A percentile compares a stretch with the other conserved stretches of the same genome.
Evolutionary conservation across 2,329 filamentous ascomycete genomes (phyloP).

Genomic region (Aspergillus neotritici): DNA sequence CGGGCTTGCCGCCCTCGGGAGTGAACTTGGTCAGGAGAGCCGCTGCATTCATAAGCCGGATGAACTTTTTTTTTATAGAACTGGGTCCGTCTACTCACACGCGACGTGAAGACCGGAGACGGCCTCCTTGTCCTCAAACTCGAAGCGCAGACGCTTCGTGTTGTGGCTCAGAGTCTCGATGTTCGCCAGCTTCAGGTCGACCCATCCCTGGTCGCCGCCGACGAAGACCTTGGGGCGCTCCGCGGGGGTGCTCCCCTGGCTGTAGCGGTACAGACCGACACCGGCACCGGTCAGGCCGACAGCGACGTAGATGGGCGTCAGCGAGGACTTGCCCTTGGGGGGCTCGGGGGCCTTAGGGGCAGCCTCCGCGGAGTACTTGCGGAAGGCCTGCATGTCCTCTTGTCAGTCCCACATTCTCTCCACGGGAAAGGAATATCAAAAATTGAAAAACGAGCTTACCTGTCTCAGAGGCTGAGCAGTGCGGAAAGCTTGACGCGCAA

Average conservation of each 20-base stretch:
- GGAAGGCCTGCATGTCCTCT: conserved; percentile 50
- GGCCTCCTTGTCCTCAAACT: conserved; percentile 74
- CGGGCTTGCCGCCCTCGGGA: conserved; percentile 74
- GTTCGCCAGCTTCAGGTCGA: conserved; percentile 72
- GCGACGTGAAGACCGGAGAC: conserved; percentile 77
- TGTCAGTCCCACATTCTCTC: conserved; percentile 7
- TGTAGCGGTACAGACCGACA: conserved; percentile 53
- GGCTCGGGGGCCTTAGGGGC: conserved; percentile 7
- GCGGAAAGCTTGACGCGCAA: conserved; percentile 60
- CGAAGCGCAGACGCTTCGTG: conserved; percentile 87
- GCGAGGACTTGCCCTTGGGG: conserved; percentile 51
- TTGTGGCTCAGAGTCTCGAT: conserved; percentile 84
- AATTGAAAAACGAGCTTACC: conserved; percentile 44
- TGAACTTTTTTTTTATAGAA: background rate
- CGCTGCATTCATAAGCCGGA: conserved; percentile 36
- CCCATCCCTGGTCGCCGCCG: conserved; percentile 84
- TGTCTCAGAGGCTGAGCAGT: conserved; percentile 60
- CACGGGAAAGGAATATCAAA: conserved; percentile 2
- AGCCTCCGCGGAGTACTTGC: conserved; percentile 64
- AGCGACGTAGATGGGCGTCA: conserved; percentile 51
- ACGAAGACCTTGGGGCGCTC: conserved; percentile 56
- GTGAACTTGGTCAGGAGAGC: conserved; percentile 88
- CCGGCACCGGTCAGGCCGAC: conserved; percentile 42
- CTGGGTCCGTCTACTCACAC: conserved; percentile 46
- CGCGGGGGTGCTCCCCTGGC: conserved; percentile 26